Base-by-base conservation (phyloP, 139 green algal species). In the Ettlia oleoabundans region DNA sequence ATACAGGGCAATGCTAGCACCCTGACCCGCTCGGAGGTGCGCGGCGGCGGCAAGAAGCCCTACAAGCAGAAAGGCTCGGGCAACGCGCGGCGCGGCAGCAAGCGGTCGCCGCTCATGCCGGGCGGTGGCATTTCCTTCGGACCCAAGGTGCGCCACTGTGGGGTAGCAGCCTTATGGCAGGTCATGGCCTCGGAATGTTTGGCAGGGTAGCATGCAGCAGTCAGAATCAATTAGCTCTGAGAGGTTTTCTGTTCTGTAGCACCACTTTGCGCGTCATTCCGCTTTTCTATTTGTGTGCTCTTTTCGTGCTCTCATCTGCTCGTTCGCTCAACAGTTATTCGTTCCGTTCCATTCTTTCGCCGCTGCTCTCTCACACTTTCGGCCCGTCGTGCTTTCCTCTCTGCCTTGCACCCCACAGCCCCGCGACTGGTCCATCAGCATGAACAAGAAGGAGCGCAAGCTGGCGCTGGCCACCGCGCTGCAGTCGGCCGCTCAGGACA, bases 401-500 rank as follows among this genome's bases (percentile, higher is more conserved):
- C n/a, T n/a, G n/a, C n/a, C n/a, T n/a, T n/a, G 0, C 67, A 19
- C 53, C 72, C 26, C 79, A 55, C 92, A 97, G 94, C 96, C 97
- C 65, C 94, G 93, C 69, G 97, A 99, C 89, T 99, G 95, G 95
- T 92, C 77, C 58, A 96, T 98, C 88, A 96, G 93, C 80, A 99
- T 99, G 94, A 99, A 99, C 94, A 98, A 97, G 89, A 99, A 99
- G 92, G 97, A 99, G 92, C 90, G 91, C 40, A 92, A 93, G 35
- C 86, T 99, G 35, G 97, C 97, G 2, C 81, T 98, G 67, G 93
- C 93, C 40, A 99, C 97, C 43, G 96, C 97, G 18, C 84, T 99
- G 69, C 94, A 98, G 86, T 95, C 79, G 73, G 97, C 97, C 4
- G 92, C 94, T 8, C 76, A 30, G 18, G 92, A 95, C 84, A 95